Base-by-base conservation (phyloP, 2,329 filamentous ascomycete species). In the Diaporthe sp. region DNA sequence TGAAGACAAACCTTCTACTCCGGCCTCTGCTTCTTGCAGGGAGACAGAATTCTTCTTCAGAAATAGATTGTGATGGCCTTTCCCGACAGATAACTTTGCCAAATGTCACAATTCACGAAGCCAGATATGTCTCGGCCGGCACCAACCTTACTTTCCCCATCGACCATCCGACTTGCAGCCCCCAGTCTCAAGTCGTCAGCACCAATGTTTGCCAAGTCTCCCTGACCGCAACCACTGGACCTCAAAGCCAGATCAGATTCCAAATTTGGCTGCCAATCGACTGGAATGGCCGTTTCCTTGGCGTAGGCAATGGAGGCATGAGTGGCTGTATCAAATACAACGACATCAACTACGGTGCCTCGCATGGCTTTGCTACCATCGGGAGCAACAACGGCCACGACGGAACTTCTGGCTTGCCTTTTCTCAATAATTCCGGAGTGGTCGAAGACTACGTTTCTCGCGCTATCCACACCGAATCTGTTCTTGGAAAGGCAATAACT, bases 351-450 rank as follows among this genome's bases (percentile, higher is more conserved):
- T 88, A 88, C 59, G 82, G 83, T 1, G 79, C 82, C 7, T 76
- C 80, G 0, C 79, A 84, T 27, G 85, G 55, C 30, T 88, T 88
- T 71, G 83, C 86, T 1, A 81, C 83, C 0, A 83, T 88, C 47
- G 86, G 86, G 3, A 84, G 86, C 3, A 88, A 88, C 74, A 87
- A 86, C 27, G 87, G 87, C 3, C 87, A 88, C 66, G 86, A 88
- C 75, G 87, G 86, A 44, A 82, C 83, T 3, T 30, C 73, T n/a
- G 81, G 81, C 3, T 51, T 75, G 53, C 74, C 80, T 1, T 82
- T 83, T 55, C 79, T 83, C 70, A 76, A 83, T 42, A 83, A 84
- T 37, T 79, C 81, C 0, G 84, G 85, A 15, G 77, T 82, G 1
- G 63, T 85, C 5, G 77, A 80, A 32, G 84, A 86, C 65, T 85